Base-by-base conservation (phyloP, 305 asterid genomes). In the Fraxinus velutina region DNA sequence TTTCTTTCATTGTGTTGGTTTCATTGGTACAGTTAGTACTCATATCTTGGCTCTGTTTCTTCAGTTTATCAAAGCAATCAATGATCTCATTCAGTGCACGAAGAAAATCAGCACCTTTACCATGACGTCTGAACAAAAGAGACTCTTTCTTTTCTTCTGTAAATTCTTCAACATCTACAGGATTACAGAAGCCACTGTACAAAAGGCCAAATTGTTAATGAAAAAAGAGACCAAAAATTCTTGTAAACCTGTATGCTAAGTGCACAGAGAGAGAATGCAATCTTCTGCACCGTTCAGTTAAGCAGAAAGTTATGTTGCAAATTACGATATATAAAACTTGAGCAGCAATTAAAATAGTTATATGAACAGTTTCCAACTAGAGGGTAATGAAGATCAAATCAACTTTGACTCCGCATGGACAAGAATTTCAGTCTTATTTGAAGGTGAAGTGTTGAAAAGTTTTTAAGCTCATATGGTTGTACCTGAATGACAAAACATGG, bases 141-240 rank as follows among this genome's bases (percentile, higher is more conserved):
- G 93, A 92, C 39, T 74, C 86, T 87, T 92, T 93, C 87, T 89
- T 94, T 85, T 94, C 97, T 87, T 94, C 97, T 0, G 98, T 94
- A 86, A 94, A 94, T 64, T 93, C 94, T 86, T 94, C 97, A 71
- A 94, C 92, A 79, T 94, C 98, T 86, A 86, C 92, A 81, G 95
- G 98, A 90, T 91, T 90, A 88, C 98, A 94, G 86, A 91, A 92
- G 82, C 96, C 98, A 85, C 98, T 94, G 97, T 15, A 81, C 79
- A 86, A 84, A 64, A 44, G 29, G 21, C 78, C 32, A 80, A 79
- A 74, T 70, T 64, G 78, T 81, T 76, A 79, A 78, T 42, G 82
- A 17, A 21, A 57, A 52, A 60, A 84, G 27, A 78, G 52, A 22
- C 15, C 47, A n/a, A 15, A 70, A 33, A 33, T 5, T 32, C 27